Base-by-base conservation (phyloP, 192 early-diverging fungal genomes). In the Gonapodya sp. region DNA sequence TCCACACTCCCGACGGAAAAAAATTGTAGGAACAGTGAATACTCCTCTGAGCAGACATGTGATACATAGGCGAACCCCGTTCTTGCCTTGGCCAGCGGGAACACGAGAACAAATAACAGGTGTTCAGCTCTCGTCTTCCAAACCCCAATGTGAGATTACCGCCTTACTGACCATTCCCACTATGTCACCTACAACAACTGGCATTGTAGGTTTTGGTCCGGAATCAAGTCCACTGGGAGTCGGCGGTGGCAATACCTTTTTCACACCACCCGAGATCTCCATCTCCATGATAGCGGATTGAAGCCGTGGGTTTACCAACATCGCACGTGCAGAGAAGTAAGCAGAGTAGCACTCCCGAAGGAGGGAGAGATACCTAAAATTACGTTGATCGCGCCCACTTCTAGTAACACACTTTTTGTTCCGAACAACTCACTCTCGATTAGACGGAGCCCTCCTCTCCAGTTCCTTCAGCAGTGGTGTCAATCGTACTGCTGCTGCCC, bases 61-160 rank as follows among this genome's bases (percentile, higher is more conserved):
- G 94, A 90, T 83, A 97, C 85, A 82, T 95, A 98, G 0, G 93
- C 95, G 78, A 93, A 93, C 78, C 95, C 95, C 82, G 90, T 91
- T 35, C 89, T 84, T 0, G 92, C 87, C 95, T 92, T 83, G 0
- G 79, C 31, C 1, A 36, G 37, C n/a, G 35, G 33, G 37, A n/a
- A n/a, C n/a, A n/a, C n/a, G n/a, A n/a, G n/a, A n/a, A n/a, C n/a
- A n/a, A n/a, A n/a, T n/a, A n/a, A n/a, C n/a, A n/a, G n/a, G n/a
- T n/a, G n/a, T n/a, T n/a, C n/a, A n/a, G n/a, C n/a, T n/a, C n/a
- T n/a, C n/a, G n/a, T n/a, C n/a, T n/a, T n/a, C n/a, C n/a, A n/a
- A n/a, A n/a, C n/a, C n/a, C n/a, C n/a, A n/a, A n/a, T n/a, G n/a
- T n/a, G n/a, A n/a, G n/a, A n/a, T n/a, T n/a, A n/a, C n/a, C n/a